Evolutionary conservation across 805 yeast species (phyloP).

Genomic region (Starmera amethionina): DNA sequence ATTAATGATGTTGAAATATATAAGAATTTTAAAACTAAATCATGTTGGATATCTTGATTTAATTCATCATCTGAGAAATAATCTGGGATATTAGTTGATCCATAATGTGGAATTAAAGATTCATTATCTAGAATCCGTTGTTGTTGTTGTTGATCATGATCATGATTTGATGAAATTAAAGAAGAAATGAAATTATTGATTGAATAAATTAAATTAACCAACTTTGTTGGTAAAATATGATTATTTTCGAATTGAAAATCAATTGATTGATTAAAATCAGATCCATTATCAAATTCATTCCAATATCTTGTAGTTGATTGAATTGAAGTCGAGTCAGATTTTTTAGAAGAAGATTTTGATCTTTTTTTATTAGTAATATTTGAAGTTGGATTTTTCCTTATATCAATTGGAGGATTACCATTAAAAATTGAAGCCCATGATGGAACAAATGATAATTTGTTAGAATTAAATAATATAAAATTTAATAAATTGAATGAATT

Average conservation of each 20-base stretch:
- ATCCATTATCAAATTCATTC: constrained; percentile 60
- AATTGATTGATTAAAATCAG: constrained; percentile 26
- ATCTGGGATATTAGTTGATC: too few relatives aligned
- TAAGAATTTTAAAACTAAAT: constrained; percentile 33
- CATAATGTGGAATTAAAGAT: too few relatives aligned
- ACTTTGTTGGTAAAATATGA: constrained; percentile 4
- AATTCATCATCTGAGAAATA: constrained; percentile 22
- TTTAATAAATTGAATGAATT: constrained; percentile 25
- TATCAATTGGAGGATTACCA: constrained; percentile 22
- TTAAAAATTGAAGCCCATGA: constrained; percentile 28
- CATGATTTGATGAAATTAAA: too few relatives aligned
- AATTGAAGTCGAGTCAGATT: constrained; percentile 2
- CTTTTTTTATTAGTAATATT: not conserved
- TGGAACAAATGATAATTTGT: constrained; percentile 23
- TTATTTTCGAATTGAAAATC: constrained; percentile 1
- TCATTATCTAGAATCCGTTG: too few relatives aligned
- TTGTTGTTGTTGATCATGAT: too few relatives aligned
- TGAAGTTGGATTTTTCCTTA: constrained; percentile 33
- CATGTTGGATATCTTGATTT: constrained; percentile 21
- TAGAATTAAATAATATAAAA: constrained; percentile 18
- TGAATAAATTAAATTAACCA: too few relatives aligned
- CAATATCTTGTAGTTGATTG: constrained; percentile 33
- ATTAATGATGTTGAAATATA: constrained; percentile 29
- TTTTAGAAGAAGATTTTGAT: constrained; percentile 1
- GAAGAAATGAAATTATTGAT: too few relatives aligned